Percentiles rank a stretch among this genome's conserved stretches.
Conservation (phyloP, 352 stramenopile species). For the Globisporangium barbulae region DNA sequence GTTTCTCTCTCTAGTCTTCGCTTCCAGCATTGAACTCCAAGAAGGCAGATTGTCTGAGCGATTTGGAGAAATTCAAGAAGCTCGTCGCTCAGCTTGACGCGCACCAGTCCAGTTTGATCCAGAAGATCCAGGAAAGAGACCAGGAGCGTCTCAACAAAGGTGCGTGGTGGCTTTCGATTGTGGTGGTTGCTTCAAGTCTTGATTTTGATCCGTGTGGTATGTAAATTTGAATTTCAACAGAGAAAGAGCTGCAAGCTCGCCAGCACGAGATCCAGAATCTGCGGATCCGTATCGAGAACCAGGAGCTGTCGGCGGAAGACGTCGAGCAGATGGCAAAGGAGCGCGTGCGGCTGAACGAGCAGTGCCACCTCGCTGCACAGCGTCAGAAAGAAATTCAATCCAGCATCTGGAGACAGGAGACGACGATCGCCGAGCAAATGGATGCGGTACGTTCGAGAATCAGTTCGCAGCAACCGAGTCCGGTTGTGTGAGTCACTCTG, state of each 20-base stretch:
- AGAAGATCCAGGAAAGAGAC: slow-evolving; percentile 87
- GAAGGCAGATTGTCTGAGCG: slow-evolving; percentile 80
- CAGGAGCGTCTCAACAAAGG: slow-evolving; percentile 76
- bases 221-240: slow-evolving; percentile 21
- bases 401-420: slow-evolving; percentile 66
- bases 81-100: slow-evolving; percentile 83
- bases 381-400: slow-evolving; percentile 57
- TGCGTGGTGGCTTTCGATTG: slow-evolving; percentile 25
- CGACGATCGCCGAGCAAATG: slow-evolving; percentile 57
- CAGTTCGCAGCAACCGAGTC: no score
- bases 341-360: slow-evolving; percentile 64
- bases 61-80: slow-evolving; percentile 92
- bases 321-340: slow-evolving; percentile 73
- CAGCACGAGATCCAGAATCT: slow-evolving; percentile 66
- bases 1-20: slow-evolving; percentile 25
- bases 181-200: background rate
- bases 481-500: background rate
- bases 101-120: slow-evolving; percentile 71
- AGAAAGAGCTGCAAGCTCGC: slow-evolving; percentile 38
- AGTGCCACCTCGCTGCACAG: slow-evolving; percentile 60
- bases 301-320: slow-evolving; percentile 77
- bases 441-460: slow-evolving; percentile 42
- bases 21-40: slow-evolving; percentile 83
- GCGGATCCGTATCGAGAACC: slow-evolving; percentile 65
- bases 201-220: background rate